These are phyloP conservation scores for Daucus carota DNA, from an alignment of 129 eudicot genomes.

Conservation along the genomic window DH1_v3.0 NC_030385.2:39240001-39240500, in stretches of 20 bases:
- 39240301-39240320: slow-evolving; percentile 21
- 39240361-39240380: background rate
- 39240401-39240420: slow-evolving; percentile 25
- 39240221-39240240: background rate
- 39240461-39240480: slow-evolving; percentile 50
- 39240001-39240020: too few relatives aligned
- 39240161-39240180: slow-evolving; percentile 1
- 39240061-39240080: too few relatives aligned
- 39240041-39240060: too few relatives aligned
- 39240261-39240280: background rate
- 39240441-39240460: slow-evolving; percentile 64
- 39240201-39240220: background rate
- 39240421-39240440: slow-evolving; percentile 48
- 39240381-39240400: background rate
- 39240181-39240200: background rate
- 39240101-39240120: slow-evolving; percentile 6
- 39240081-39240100: background rate
- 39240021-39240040: too few relatives aligned
- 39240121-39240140: slow-evolving; percentile 12
- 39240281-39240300: background rate
- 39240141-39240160: background rate
- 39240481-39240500: slow-evolving; percentile 22
- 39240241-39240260: background rate
- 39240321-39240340: background rate
- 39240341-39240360: slow-evolving; percentile 9